phyloP scores from a whole-genome alignment of 768 basidiomycete species.

The Agaricus subrufescens region DNA sequence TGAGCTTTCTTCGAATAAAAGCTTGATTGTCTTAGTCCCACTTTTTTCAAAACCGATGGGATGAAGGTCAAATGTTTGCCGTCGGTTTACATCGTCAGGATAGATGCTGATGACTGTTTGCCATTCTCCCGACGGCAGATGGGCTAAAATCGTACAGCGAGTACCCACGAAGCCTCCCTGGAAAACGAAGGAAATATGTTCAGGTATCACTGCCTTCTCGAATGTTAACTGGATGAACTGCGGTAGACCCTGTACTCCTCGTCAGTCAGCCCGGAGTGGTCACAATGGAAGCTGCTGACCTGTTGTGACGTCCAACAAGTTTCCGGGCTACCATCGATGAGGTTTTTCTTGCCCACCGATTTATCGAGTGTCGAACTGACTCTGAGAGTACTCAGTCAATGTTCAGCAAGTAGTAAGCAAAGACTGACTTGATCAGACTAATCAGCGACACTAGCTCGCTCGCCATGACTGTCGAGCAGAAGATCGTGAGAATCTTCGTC shows the following conservation, averaged over 20 bases:
- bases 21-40: slow-evolving; percentile 46
- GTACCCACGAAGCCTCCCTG: slow-evolving; percentile 86
- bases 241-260: slow-evolving; percentile 56
- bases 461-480: slow-evolving; percentile 15
- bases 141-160: slow-evolving; percentile 46
- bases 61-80: slow-evolving; percentile 59
- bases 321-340: slow-evolving; percentile 67
- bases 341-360: slow-evolving; percentile 62
- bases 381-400: slow-evolving; percentile 31
- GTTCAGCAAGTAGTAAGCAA: background rate
- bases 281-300: slow-evolving; percentile 27
- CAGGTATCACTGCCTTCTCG: slow-evolving; percentile 45
- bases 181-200: slow-evolving; percentile 59
- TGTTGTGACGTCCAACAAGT: slow-evolving; percentile 86
- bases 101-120: slow-evolving; percentile 49
- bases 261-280: background rate
- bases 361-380: slow-evolving; percentile 81
- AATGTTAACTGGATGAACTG: slow-evolving; percentile 73
- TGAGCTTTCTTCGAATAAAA: slow-evolving; percentile 77
- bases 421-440: slow-evolving; percentile 49
- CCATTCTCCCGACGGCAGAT: slow-evolving; percentile 40
- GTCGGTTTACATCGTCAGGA: slow-evolving; percentile 76
- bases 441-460: slow-evolving; percentile 32
- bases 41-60: slow-evolving; percentile 16
- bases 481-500: slow-evolving; percentile 9